Base-by-base conservation (phyloP, 108 stramenopile genomes). In the Cyclotella atomus region DNA sequence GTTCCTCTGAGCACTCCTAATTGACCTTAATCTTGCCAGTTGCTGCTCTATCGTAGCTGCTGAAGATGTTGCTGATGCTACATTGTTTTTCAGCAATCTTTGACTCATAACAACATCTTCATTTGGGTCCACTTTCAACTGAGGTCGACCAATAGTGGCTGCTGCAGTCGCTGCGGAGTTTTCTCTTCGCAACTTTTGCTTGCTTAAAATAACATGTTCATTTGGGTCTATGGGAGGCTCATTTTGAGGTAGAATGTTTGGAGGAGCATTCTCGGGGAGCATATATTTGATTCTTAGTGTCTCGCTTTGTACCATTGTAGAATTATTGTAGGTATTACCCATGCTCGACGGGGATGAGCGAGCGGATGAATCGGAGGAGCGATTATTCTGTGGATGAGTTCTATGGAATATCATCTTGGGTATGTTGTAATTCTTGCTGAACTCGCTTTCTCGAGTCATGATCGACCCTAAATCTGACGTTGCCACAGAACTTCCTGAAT, bases 381-480 rank as follows among this genome's bases (percentile, higher is more conserved):
- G 28, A 49, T 61, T 27, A 21, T 29, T 29, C 3, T 15, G 43
- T 28, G 68, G 68, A 57, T 70, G 68, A 5, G 68, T 70, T 30
- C 44, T 54, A 33, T 38, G 68, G 44, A 70, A 70, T 28, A 70
- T 70, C 28, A 28, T 55, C 16, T 28, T 36, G 2, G 68, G 68
- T 29, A 70, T 23, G 15, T 29, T 44, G 15, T 8, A n/a, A 9
- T 23, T 68, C 7, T 24, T 33, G 34, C 34, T 53, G 8, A 53
- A 14, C 23, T 53, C 67, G n/a, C 25, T 29, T 16, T 56, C 55
- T 70, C 55, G 29, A 1, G 68, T 57, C 34, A 70, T 34, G 23
- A 70, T 24, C 15, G 56, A 57, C 9, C 68, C 68, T n/a, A 70
- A 70, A 0, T 70, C 68, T 6, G 68, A 57, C 12, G 68, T 70